Conservation (phyloP, 257 asterid species). For the Solanum bukasovii region DNA sequence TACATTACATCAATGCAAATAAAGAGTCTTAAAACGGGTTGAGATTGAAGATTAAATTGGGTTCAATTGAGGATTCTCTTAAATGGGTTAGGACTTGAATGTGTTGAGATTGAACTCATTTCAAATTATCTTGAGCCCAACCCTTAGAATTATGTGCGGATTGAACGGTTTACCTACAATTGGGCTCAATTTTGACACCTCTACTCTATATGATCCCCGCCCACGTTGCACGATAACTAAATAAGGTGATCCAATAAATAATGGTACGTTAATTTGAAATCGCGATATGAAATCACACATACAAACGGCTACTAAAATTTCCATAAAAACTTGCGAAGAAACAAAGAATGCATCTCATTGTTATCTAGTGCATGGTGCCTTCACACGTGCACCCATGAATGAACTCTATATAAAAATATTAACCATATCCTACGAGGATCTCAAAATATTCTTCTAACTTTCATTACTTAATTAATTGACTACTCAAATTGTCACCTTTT, state of each 20-base stretch:
- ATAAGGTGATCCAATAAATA: background rate
- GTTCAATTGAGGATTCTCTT: too few species aligned
- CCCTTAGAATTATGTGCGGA: too few species aligned
- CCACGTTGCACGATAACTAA: background rate
- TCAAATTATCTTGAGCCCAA: too few species aligned
- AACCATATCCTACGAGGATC: background rate
- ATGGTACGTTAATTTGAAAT: background rate
- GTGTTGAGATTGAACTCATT: accelerated
- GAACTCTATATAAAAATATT: background rate
- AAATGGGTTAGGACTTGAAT: too few species aligned
- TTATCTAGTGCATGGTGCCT: background rate
- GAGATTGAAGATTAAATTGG: too few species aligned
- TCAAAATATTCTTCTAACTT: background rate
- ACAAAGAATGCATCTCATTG: background rate
- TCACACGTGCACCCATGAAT: background rate
- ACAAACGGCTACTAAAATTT: background rate
- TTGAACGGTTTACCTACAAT: too few species aligned
- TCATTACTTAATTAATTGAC: background rate
- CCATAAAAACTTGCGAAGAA: background rate
- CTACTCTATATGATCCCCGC: background rate
- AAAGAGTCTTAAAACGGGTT: too few species aligned
- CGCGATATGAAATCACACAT: too few species aligned
- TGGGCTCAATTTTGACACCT: too few species aligned
- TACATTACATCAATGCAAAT: too few species aligned
- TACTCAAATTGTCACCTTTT: background rate